Percentiles rank a stretch among this genome's conserved stretches.
phyloP scores from a whole-genome alignment of 345 rosid species.

The Brassica juncea region DNA sequence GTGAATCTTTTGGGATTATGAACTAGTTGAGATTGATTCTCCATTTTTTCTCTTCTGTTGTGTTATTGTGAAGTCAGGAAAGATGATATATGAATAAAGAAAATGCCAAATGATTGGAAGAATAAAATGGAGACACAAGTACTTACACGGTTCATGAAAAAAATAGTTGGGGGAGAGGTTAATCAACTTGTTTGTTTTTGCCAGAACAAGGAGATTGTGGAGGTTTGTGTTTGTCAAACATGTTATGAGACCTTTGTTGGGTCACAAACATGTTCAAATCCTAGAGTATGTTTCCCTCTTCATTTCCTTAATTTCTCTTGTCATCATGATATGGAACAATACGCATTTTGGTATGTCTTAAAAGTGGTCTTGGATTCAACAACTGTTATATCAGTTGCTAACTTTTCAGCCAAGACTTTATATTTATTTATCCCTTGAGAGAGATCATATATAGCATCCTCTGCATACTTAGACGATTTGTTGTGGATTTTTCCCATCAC shows the following conservation, averaged over 20 bases:
- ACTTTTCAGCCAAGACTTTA: constrained; percentile 54
- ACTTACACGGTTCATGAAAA: constrained; percentile 44
- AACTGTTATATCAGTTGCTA: constrained; percentile 43
- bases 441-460: constrained; percentile 54
- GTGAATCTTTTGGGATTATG: not conserved
- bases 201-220: constrained; percentile 47
- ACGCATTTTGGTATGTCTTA: not conserved
- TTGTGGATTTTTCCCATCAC: constrained; percentile 54
- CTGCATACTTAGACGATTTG: constrained; percentile 87
- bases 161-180: constrained; percentile 43
- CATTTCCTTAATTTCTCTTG: not conserved
- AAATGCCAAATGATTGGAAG: constrained; percentile 47
- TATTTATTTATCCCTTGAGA: constrained; percentile 70
- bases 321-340: not conserved
- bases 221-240: constrained; percentile 53
- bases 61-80: constrained; percentile 48
- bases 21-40: not conserved
- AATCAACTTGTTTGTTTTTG: constrained; percentile 45
- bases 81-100: constrained; percentile 70
- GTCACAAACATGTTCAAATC: constrained; percentile 60
- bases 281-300: constrained; percentile 53
- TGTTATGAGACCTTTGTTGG: constrained; percentile 80
- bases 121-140: constrained; percentile 28
- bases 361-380: constrained; percentile 29
- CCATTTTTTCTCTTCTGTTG: not conserved